Conservation (phyloP, 2,329 filamentous ascomycete genomes). For the Stemphylium vesicarium region DNA sequence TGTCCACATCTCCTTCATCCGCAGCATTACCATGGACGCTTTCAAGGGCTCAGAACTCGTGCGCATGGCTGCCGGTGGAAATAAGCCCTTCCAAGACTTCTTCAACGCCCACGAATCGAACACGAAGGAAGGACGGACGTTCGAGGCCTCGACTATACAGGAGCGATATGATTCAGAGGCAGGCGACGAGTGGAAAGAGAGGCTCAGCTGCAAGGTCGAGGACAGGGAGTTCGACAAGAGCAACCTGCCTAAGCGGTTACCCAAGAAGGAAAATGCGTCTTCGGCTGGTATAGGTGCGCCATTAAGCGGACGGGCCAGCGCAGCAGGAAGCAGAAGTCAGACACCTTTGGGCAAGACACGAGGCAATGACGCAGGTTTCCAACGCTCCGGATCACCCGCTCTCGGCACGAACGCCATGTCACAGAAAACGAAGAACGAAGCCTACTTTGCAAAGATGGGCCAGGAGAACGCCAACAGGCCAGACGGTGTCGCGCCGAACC, state of each 20-base stretch:
- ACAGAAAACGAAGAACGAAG: constrained; percentile 74
- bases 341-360: constrained; percentile 49
- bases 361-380: constrained; percentile 36
- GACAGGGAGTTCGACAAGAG: constrained; percentile 82
- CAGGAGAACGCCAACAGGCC: constrained; percentile 79
- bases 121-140: constrained; percentile 58
- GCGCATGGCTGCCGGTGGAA: constrained; percentile 91
- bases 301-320: constrained; percentile 43
- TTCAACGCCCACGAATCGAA: constrained; percentile 68
- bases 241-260: constrained; percentile 59
- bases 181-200: constrained; percentile 95
- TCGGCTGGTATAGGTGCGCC: constrained; percentile 33
- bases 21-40: constrained; percentile 97
- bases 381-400: constrained; percentile 46
- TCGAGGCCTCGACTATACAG: constrained; percentile 87
- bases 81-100: constrained; percentile 84
- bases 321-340: constrained; percentile 46
- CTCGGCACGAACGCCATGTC: constrained; percentile 48
- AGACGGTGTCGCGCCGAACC: constrained; percentile 78
- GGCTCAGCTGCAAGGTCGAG: constrained; percentile 85
- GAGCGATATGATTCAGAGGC: constrained; percentile 89
- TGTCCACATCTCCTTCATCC: constrained; percentile 98
- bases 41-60: constrained; percentile 94
- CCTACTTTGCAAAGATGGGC: constrained; percentile 87
- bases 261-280: constrained; percentile 42